Evolutionary conservation across 164 flowering plant genomes (phyloP), one percentile per base, ranked within the genome.

Genomic region (Paratinospora sagittata): DNA sequence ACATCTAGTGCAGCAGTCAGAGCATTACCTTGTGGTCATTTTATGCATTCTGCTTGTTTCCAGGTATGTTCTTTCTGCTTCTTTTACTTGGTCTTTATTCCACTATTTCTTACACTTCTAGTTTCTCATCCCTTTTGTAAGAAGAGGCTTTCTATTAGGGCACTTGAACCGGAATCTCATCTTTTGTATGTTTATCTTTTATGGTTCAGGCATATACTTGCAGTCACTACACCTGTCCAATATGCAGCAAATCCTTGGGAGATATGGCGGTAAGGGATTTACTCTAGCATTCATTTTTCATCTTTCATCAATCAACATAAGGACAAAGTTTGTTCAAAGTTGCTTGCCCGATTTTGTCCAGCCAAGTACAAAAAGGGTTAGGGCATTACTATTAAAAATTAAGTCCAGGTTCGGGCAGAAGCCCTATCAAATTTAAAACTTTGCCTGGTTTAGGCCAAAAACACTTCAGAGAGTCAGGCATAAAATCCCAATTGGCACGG

Each of bases 1-100:
- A 90, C 98, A 26, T 94, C 98, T 76, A 90, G 91, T 82, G 88
- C 85, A 33, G 63, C 85, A 27, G 92, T 94, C 63, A 81, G 86
- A 83, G 90, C 89, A 65, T 92, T 94, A 70, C 97, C 97, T 65
- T 94, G 98, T 83, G 98, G 97, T 69, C 97, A 94, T 78, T 94
- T 85, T 81, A 91, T 90, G 96, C 97, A 94, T 80, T 89, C 97
- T 33, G 88, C 90, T 74, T 94, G 98, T 78, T 94, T 92, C 78
- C 93, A 85, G 97, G 96, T 90, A 45, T 63, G 52, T 49, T 21
- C 24, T 34, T 21, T 37, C 11, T 43, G 1, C 47, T 26, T 6
- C 67, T 52, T 70, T 43, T 33, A 0, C 17, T 68, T 66, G 24
- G 24, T 43, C 21, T 36, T 64, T 72, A 43, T 30, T 55, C 47